Percentiles rank a stretch among this genome's conserved stretches.
Evolutionary conservation across 2,329 filamentous ascomycete genomes (phyloP).

Genomic region (Salinomyces thailandicus): DNA sequence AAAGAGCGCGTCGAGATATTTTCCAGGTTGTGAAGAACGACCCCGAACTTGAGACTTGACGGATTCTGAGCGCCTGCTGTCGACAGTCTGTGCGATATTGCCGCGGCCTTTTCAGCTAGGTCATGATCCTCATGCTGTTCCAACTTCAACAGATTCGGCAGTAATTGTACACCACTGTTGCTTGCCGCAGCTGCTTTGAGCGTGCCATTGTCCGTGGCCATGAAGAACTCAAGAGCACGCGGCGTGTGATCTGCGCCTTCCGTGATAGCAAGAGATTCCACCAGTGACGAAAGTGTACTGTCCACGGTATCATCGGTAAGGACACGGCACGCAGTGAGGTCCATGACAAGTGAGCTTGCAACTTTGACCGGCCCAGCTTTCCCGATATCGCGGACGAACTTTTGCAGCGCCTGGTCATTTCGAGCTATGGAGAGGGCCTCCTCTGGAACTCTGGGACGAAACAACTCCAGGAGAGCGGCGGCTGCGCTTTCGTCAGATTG

Average conservation of each 20-base stretch:
- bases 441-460: constrained; percentile 27
- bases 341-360: constrained; percentile 6
- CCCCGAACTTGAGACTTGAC: constrained; percentile 30
- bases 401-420: constrained; percentile 27
- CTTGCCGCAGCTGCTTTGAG: constrained; percentile 37
- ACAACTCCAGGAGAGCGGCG: constrained; percentile 17
- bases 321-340: constrained; percentile 16
- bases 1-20: constrained; percentile 32
- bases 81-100: constrained; percentile 19
- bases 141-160: constrained; percentile 43
- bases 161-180: constrained; percentile 38
- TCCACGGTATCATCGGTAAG: constrained; percentile 29
- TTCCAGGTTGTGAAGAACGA: constrained; percentile 43
- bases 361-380: constrained; percentile 4
- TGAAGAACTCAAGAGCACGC: constrained; percentile 28
- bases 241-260: constrained; percentile 11
- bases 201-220: constrained; percentile 26
- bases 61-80: constrained; percentile 9
- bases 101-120: constrained; percentile 35
- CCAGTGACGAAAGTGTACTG: constrained; percentile 29
- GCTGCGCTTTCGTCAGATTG: constrained; percentile 14
- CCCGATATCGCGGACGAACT: constrained; percentile 18
- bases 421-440: constrained; percentile 27
- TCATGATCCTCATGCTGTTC: constrained; percentile 44
- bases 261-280: constrained; percentile 28